A percentile compares a stretch with the other conserved stretches of the same genome.
These are phyloP conservation scores for Phaeosphaeria sp. DNA, from an alignment of 2,329 filamentous ascomycete species.

Conservation along the genomic window DNA sequence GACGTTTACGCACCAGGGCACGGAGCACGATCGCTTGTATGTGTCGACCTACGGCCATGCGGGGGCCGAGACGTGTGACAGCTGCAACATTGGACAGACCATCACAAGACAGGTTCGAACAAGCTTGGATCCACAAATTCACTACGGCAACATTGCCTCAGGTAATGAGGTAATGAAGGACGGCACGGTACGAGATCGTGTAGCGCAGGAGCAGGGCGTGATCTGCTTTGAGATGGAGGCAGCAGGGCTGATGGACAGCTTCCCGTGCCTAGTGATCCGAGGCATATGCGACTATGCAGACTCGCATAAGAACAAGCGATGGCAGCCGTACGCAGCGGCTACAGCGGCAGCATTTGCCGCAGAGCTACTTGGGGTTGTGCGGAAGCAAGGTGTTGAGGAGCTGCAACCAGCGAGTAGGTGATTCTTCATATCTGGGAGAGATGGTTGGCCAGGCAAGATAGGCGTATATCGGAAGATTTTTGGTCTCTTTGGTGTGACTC, in stretches of 20 bases:
- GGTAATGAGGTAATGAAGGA: background rate
- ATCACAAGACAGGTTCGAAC: too few relatives aligned
- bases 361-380: too few relatives aligned
- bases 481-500: too few relatives aligned
- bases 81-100: too few relatives aligned
- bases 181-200: background rate
- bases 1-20: too few relatives aligned
- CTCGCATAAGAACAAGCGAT: background rate
- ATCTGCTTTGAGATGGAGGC: background rate
- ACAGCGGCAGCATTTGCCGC: background rate
- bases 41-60: too few relatives aligned
- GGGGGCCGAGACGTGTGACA: too few relatives aligned
- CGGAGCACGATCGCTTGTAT: too few relatives aligned
- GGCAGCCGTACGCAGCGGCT: background rate
- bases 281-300: background rate
- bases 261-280: background rate
- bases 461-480: too few relatives aligned
- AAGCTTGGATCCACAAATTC: too few relatives aligned
- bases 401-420: background rate
- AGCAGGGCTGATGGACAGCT: background rate
- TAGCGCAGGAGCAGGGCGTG: background rate
- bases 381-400: background rate
- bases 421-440: too few relatives aligned
- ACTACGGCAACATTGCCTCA: background rate
- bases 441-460: too few relatives aligned